A percentile compares a stretch with the other conserved stretches of the same genome.
Evolutionary conservation across 768 basidiomycete species (phyloP).

Genomic region (Suillus bovinus): DNA sequence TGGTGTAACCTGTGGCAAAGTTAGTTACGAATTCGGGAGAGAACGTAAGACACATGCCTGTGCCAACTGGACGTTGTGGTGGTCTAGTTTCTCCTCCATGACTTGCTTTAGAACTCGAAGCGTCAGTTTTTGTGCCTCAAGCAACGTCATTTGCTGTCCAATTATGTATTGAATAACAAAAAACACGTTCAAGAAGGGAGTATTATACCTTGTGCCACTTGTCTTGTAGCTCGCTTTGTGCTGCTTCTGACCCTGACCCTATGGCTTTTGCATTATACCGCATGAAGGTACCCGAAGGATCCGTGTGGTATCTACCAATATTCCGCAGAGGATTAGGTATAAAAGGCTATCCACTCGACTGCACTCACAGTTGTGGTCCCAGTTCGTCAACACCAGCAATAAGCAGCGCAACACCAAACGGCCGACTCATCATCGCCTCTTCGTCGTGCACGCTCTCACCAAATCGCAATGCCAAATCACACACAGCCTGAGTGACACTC

Average conservation of each 20-base stretch:
- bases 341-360: conserved; percentile 4
- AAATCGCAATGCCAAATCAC: conserved; percentile 94
- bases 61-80: conserved; percentile 97
- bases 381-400: conserved; percentile 97
- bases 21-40: conserved; percentile 1
- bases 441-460: conserved; percentile 99
- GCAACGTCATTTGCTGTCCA: conserved; percentile 84
- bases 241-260: conserved; percentile 96
- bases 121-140: conserved; percentile 84
- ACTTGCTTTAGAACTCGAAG: conserved; percentile 95
- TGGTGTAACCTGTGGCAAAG: conserved; percentile 64
- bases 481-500: conserved; percentile 97
- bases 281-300: conserved; percentile 97
- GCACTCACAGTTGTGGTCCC: conserved; percentile 89
- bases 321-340: conserved; percentile 5
- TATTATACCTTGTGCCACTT: conserved; percentile 87
- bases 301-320: conserved; percentile 83
- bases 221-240: conserved; percentile 95
- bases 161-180: conserved; percentile 12
- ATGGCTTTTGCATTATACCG: conserved; percentile 98
- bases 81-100: conserved; percentile 99
- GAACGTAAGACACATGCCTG: conserved; percentile 54
- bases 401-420: conserved; percentile 95
- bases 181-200: conserved; percentile 4
- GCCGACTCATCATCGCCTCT: conserved; percentile 98